Evolutionary conservation across 768 basidiomycete species (phyloP), one percentile per base, ranked within the genome.

Genomic region (Hemileccinum rubropunctum): DNA sequence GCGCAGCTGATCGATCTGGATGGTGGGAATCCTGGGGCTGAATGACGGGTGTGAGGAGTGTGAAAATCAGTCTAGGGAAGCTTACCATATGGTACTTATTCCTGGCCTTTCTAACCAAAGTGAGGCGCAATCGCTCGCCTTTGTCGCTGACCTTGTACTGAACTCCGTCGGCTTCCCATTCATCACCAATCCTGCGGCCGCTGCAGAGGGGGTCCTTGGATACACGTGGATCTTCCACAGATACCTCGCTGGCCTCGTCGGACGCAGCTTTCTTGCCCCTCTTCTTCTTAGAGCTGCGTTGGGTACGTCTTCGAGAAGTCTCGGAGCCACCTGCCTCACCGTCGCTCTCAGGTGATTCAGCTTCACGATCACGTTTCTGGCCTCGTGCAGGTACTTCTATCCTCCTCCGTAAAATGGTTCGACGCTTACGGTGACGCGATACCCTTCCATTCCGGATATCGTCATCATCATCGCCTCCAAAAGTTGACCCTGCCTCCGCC

Each of bases 21-120:
- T 91, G 88, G 51, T 80, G 76, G 8, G 88, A 90, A 61, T 91
- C 89, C 46, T 77, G 70, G 3, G 89, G 89, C 89, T 91, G n/a
- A 18, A 55, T 33, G 38, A 32, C 49, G n/a, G 10, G 9, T 33
- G 28, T 63, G 23, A 63, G 56, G 20, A 23, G 36, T 20, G 21
- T 15, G 18, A 42, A 46, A 53, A 23, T 35, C 32, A 52, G 41
- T 15, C 6, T 15, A 36, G n/a, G n/a, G 30, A 38, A 15, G 48
- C 82, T 50, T 59, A 88, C 89, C 89, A 91, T 91, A 34, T 74
- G 71, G 58, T 84, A 89, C 56, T 80, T 82, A 46, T 79, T 83
- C 54, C 80, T 78, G 15, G 79, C 79, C 67, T 82, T 86, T 71
- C 83, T 90, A 38, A 91, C 79, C 58, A 90, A 68, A 26, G 81